These are phyloP conservation scores for Saccharum hybrid DNA, from an alignment of 202 grass and related monocot species.

Conservation along the genomic window DNA sequence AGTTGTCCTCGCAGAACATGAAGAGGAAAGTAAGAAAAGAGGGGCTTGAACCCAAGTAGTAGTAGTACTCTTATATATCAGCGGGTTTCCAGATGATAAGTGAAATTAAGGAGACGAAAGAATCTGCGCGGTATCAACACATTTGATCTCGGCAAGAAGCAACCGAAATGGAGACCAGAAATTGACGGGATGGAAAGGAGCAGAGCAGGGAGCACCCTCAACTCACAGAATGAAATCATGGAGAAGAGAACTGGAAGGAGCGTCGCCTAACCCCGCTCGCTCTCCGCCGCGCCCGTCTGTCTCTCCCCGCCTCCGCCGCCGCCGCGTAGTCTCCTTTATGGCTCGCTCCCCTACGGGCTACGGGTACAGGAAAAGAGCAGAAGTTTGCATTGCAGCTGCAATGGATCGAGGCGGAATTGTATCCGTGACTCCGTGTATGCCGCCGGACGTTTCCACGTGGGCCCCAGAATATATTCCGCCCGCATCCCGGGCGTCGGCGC, in stretches of 20 bases:
- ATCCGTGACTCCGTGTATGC: not conserved
- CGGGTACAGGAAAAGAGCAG: not conserved
- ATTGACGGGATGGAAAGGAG: not conserved
- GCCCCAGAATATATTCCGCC: not conserved
- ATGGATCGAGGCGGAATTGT: not conserved
- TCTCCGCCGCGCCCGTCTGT: not conserved
- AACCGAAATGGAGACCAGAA: not conserved
- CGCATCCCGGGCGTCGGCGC: not conserved
- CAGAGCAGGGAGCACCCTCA: not conserved
- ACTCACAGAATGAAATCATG: not conserved
- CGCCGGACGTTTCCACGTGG: slow-evolving; percentile 5
- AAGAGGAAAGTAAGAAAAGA: not conserved
- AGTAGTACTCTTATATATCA: too few species aligned
- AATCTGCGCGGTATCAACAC: not conserved
- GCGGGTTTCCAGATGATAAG: not conserved
- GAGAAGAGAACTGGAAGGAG: not conserved
- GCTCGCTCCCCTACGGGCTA: not conserved
- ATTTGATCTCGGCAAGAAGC: not conserved
- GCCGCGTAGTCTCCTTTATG: not conserved
- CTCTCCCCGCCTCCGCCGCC: not conserved
- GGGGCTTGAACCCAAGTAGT: too few species aligned
- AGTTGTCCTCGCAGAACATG: not conserved
- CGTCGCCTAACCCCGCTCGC: not conserved
- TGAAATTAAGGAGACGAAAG: not conserved
- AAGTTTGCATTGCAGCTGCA: not conserved